Percentiles rank a stretch among this genome's conserved stretches.
phyloP scores from a whole-genome alignment of 306 rosid species.

The Malus sieversii region DNA sequence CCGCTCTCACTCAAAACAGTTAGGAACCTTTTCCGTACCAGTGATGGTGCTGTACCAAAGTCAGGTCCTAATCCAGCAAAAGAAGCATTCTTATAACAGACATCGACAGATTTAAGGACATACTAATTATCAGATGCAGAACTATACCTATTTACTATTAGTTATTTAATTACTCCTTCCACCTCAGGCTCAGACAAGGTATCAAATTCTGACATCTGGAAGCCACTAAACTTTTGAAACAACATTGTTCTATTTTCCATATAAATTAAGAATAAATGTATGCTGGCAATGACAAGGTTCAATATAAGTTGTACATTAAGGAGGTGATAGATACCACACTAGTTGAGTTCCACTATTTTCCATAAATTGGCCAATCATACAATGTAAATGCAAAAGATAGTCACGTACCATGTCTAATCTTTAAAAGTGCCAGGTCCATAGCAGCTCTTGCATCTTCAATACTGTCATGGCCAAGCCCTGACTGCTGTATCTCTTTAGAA shows the following conservation, averaged over 20 bases:
- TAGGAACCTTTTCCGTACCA: slow-evolving; percentile 63
- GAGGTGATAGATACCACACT: not conserved
- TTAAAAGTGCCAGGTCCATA: slow-evolving; percentile 76
- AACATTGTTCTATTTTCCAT: not conserved
- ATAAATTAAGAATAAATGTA: not conserved
- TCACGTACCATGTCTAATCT: slow-evolving; percentile 64
- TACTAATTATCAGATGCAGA: not conserved
- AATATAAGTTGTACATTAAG: not conserved
- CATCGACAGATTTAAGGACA: not conserved
- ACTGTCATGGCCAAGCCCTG: slow-evolving; percentile 88
- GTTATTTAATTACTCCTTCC: not conserved
- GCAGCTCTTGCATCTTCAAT: slow-evolving; percentile 90
- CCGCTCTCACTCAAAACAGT: slow-evolving; percentile 66
- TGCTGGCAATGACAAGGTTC: not conserved
- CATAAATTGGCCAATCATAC: not conserved
- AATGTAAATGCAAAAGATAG: slow-evolving; percentile 5
- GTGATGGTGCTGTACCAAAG: slow-evolving; percentile 77
- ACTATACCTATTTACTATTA: not conserved
- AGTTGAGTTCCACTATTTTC: not conserved
- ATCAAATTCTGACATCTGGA: not conserved
- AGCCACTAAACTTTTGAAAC: not conserved
- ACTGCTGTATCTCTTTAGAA: slow-evolving; percentile 82
- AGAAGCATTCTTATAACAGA: slow-evolving; percentile 1
- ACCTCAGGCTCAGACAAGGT: not conserved
- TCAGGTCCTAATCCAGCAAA: slow-evolving; percentile 62